These are phyloP conservation scores for Myxozyma kluyveri DNA, from an alignment of 805 yeast species.

Conservation along the genomic window DNA sequence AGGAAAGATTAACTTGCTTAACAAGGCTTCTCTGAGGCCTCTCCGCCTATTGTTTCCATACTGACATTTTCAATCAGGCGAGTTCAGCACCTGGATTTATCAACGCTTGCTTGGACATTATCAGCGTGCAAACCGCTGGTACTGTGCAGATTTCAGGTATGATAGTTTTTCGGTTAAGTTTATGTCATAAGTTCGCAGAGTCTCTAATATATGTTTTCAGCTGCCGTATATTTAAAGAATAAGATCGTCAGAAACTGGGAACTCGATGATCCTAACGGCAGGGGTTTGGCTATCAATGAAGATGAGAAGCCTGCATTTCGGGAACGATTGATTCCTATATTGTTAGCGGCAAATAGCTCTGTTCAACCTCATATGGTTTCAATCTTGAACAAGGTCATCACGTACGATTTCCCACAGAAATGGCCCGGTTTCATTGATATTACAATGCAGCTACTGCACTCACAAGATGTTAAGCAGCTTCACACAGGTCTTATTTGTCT, in stretches of 20 bases:
- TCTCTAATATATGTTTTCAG: slow-evolving; percentile 31
- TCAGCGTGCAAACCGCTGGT: slow-evolving; percentile 40
- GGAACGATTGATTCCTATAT: slow-evolving; percentile 62
- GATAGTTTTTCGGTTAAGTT: not conserved
- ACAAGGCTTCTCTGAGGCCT: not conserved
- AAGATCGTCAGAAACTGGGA: slow-evolving; percentile 65
- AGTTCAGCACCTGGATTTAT: slow-evolving; percentile 67
- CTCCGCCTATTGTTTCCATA: not conserved
- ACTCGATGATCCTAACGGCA: slow-evolving; percentile 36
- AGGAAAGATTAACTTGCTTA: not conserved
- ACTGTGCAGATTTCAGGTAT: slow-evolving; percentile 28
- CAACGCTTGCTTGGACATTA: slow-evolving; percentile 77
- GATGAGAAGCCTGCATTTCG: slow-evolving; percentile 75
- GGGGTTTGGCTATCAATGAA: slow-evolving; percentile 47
- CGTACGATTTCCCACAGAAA: slow-evolving; percentile 48
- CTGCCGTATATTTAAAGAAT: slow-evolving; percentile 83
- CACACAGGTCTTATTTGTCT: slow-evolving; percentile 70
- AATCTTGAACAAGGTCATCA: slow-evolving; percentile 51
- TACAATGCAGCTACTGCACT: slow-evolving; percentile 47
- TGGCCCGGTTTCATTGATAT: slow-evolving; percentile 57
- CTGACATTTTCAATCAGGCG: slow-evolving; percentile 37
- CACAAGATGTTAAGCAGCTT: slow-evolving; percentile 45
- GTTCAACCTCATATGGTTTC: slow-evolving; percentile 46
- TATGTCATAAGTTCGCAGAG: slow-evolving; percentile 37
- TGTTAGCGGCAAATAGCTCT: slow-evolving; percentile 49